Percentiles rank a stretch among this genome's conserved stretches.
These are phyloP conservation scores for Scheffersomyces stambukii DNA, from an alignment of 1,139 yeast genomes.

Conservation along the genomic window DNA sequence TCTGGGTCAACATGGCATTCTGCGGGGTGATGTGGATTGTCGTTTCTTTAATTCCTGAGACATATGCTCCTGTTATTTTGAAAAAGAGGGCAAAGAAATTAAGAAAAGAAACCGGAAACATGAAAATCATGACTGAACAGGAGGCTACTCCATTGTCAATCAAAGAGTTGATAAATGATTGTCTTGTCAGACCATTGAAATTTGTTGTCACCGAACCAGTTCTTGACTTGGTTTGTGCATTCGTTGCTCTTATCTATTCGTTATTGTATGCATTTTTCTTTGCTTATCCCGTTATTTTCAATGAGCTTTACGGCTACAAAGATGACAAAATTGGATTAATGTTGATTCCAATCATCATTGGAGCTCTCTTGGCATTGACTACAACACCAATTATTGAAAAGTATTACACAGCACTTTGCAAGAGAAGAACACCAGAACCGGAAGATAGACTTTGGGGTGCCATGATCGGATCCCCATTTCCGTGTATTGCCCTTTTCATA, in stretches of 20 bases:
- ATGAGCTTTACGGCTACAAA: constrained; percentile 58
- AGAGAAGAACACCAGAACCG: constrained; percentile 67
- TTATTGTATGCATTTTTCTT: constrained; percentile 88
- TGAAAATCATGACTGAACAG: constrained; percentile 85
- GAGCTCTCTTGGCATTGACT: constrained; percentile 67
- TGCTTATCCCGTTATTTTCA: constrained; percentile 78
- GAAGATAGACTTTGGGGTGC: constrained; percentile 88
- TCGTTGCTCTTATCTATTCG: constrained; percentile 84
- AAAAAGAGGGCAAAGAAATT: constrained; percentile 65
- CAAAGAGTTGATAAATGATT: constrained; percentile 59
- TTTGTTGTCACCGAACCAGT: constrained; percentile 80
- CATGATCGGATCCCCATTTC: constrained; percentile 86
- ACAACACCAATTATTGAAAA: constrained; percentile 73
- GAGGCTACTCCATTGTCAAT: constrained; percentile 73
- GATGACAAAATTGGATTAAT: constrained; percentile 76
- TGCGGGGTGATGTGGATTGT: constrained; percentile 79
- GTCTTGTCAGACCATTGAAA: constrained; percentile 70
- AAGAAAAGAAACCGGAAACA: constrained; percentile 77
- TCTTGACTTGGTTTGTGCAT: constrained; percentile 73
- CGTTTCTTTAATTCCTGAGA: constrained; percentile 69
- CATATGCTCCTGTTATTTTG: constrained; percentile 84
- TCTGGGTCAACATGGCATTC: constrained; percentile 92
- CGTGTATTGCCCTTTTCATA: constrained; percentile 81
- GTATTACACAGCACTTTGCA: constrained; percentile 48
- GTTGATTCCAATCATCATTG: constrained; percentile 84